These are phyloP conservation scores for Phialophora macrospora DNA, from an alignment of 2,329 filamentous ascomycete species.

Conservation along the genomic window DNA sequence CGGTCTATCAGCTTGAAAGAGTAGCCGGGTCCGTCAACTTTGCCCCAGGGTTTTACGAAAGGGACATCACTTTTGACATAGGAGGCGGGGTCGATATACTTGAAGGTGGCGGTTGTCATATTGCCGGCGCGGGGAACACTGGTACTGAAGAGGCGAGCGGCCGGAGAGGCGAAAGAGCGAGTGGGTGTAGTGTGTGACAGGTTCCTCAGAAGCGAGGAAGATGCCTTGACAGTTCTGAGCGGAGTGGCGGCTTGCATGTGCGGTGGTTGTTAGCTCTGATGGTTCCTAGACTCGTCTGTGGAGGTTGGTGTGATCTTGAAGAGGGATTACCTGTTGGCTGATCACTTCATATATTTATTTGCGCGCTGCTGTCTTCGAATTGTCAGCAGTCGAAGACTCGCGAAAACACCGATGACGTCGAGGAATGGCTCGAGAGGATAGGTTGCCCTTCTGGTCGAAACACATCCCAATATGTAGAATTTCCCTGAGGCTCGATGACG, in stretches of 20 bases:
- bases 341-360: conserved; percentile 11
- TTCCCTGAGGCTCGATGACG: conserved; percentile 9
- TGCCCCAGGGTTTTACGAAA: conserved; percentile 63
- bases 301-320: background rate
- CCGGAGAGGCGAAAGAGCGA: conserved; percentile 7
- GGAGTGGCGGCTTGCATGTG: conserved; percentile 22
- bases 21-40: conserved; percentile 65
- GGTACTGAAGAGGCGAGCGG: conserved; percentile 21
- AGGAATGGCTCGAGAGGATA: background rate
- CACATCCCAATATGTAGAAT: background rate
- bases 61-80: conserved; percentile 47
- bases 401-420: conserved; percentile 16
- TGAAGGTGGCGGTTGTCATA: conserved; percentile 65
- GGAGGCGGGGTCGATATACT: conserved; percentile 63
- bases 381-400: conserved; percentile 22
- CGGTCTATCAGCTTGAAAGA: conserved; percentile 58
- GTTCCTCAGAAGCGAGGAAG: conserved; percentile 27
- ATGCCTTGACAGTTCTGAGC: conserved; percentile 17
- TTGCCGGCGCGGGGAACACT: conserved; percentile 36
- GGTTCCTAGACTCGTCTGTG: background rate
- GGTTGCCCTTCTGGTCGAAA: conserved; percentile 4
- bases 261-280: conserved; percentile 2
- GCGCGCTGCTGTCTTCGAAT: background rate
- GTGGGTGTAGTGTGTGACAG: conserved; percentile 11
- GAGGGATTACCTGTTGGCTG: background rate